Evolutionary conservation across 169 alveolate species (phyloP), one percentile per base, ranked within the genome.

Genomic region (Eimeria tenella): DNA sequence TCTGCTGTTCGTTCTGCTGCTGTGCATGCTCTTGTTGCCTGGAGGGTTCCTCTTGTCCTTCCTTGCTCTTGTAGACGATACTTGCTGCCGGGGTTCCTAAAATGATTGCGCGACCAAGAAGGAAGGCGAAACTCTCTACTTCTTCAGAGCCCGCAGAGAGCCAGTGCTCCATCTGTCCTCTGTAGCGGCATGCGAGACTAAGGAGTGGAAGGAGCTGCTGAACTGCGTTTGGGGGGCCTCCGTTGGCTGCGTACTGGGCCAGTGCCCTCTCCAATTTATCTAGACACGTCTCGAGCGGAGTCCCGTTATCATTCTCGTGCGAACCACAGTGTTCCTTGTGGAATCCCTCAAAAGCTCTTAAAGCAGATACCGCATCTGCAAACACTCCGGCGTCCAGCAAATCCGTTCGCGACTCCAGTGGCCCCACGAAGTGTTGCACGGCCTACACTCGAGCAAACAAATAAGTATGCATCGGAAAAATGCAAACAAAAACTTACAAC

Each of bases 141-240:
- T 83, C 90, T 60, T 83, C 90, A 68, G 90, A 42, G 60, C 90
- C 90, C 49, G 90, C 90, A 83, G 90, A 83, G 13, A 60, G 77
- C 90, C 90, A 83, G 77, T 83, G 90, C 19, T 56, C 90, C 73
- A 83, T 56, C 79, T 83, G 90, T 19, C 58, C 90, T 42, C 65
- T 83, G 90, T 83, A 83, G 77, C 90, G 75, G 90, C 90, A 83
- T 23, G 60, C 52, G 62, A 83, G 73, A 13, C 79, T 60, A 8
- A 83, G 90, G 17, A 83, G 17, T 31, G 90, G 90, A 74, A 60
- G 31, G 19, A 83, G 90, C 75, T 83, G 77, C 19, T 60, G 77
- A 25, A 8, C 11, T 25, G 31, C 60, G 56, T 31, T 60, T 6
- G 90, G 31, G 42, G 73, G 71, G 10, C 88, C 88, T 62, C 75